phyloP scores from a whole-genome alignment of 805 yeast genomes.

The Blastobotrys peoriensis region DNA sequence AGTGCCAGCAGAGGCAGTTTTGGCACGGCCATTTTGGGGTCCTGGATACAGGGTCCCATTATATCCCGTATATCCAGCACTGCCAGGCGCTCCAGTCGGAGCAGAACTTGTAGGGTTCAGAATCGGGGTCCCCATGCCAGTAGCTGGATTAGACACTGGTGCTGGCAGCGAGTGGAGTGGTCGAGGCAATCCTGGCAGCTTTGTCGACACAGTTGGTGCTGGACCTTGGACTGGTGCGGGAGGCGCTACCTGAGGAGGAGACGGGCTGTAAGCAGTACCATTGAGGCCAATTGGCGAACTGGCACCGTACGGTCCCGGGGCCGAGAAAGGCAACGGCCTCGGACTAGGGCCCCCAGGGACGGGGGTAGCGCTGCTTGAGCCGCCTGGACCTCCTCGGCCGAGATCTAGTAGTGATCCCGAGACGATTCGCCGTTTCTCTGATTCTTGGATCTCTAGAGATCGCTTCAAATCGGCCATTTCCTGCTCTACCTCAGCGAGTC shows the following conservation, averaged over 20 bases:
- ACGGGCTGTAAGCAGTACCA: constrained; percentile 2
- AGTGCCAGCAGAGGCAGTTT: background rate
- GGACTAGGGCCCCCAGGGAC: constrained; percentile 1
- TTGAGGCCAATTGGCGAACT: constrained; percentile 1
- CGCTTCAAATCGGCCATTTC: constrained; percentile 67
- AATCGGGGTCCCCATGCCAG: background rate
- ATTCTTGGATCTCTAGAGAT: constrained; percentile 33
- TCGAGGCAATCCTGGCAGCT: too few species aligned
- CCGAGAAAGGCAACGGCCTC: background rate
- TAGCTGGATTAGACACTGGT: background rate
- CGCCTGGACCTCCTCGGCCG: background rate
- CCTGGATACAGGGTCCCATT: background rate
- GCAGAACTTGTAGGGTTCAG: too few species aligned
- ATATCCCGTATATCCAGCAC: background rate
- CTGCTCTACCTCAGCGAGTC: constrained; percentile 50
- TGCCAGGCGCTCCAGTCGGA: background rate
- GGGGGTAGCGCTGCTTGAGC: constrained; percentile 6
- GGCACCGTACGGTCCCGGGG: background rate
- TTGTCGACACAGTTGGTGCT: too few species aligned
- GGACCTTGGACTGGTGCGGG: too few species aligned
- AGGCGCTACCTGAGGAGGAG: background rate
- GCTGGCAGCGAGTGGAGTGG: background rate
- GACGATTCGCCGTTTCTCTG: constrained; percentile 9
- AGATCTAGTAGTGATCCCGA: constrained; percentile 17
- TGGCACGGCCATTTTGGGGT: too few species aligned